A percentile compares a stretch with the other conserved stretches of the same genome.
These are phyloP conservation scores for Trifolium pratense DNA, from an alignment of 306 rosid genomes.

Conservation along the genomic window DNA sequence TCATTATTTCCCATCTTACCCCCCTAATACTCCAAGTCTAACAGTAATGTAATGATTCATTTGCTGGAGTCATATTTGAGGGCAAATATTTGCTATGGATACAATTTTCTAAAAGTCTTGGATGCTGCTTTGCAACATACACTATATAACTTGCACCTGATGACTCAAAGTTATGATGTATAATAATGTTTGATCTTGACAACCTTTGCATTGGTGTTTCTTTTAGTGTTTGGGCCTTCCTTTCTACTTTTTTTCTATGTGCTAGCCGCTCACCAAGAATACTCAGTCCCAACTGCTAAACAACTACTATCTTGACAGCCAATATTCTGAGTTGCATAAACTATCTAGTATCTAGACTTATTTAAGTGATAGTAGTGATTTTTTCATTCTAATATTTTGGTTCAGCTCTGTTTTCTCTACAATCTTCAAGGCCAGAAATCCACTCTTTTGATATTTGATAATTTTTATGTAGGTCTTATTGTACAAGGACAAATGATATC, in stretches of 20 bases:
- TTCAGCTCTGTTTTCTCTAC: conserved; percentile 37
- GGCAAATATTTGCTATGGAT: conserved; percentile 24
- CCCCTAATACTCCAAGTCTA: background rate
- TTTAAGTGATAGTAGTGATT: background rate
- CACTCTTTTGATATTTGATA: conserved; percentile 34
- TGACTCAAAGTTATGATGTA: conserved; percentile 8
- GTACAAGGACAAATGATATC: conserved; percentile 76
- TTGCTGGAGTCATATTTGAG: conserved; percentile 21
- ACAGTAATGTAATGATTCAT: conserved; percentile 25
- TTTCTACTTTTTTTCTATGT: conserved; percentile 22
- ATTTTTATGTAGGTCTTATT: conserved; percentile 68
- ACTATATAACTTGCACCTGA: conserved; percentile 7
- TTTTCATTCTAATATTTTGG: conserved; percentile 17
- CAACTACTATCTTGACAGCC: background rate
- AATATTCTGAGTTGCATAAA: conserved; percentile 22
- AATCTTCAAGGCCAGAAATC: conserved; percentile 36
- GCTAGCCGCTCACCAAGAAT: background rate
- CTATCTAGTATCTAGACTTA: too few relatives aligned
- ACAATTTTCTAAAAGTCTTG: background rate
- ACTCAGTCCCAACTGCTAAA: conserved; percentile 28
- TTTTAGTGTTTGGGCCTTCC: conserved; percentile 13
- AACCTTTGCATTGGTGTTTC: conserved; percentile 25
- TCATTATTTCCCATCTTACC: background rate
- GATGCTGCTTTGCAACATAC: conserved; percentile 27
- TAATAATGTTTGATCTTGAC: background rate